Percentiles rank a stretch among this genome's conserved stretches.
Conservation (phyloP, 2,329 filamentous ascomycete species). For the Trichoderma lentiforme region DNA sequence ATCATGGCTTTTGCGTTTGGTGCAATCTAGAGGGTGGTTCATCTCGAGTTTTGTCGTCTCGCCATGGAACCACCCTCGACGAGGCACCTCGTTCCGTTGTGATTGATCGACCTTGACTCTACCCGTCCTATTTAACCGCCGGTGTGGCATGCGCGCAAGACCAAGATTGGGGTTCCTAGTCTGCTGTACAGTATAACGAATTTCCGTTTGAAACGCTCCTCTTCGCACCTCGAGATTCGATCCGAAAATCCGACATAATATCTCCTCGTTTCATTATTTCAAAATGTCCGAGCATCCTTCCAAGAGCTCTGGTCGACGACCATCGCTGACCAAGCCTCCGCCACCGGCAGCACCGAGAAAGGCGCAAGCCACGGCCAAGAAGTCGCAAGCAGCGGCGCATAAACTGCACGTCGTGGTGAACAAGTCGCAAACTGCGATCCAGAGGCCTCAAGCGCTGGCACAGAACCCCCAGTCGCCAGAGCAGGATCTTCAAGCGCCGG, state of each 20-base stretch:
- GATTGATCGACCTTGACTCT: not conserved
- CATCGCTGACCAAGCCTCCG: constrained; percentile 16
- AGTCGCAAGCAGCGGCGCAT: not conserved
- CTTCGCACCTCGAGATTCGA: not conserved
- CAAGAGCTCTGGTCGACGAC: constrained; percentile 22
- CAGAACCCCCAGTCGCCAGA: not conserved
- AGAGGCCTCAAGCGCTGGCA: not conserved
- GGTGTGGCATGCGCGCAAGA: not conserved
- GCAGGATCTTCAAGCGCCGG: not conserved
- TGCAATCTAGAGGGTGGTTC: constrained; percentile 55
- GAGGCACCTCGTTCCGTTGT: constrained; percentile 30
- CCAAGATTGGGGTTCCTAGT: not conserved
- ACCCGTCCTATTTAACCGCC: constrained; percentile 5
- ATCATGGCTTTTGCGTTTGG: constrained; percentile 35
- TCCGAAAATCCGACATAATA: not conserved
- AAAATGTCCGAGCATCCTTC: constrained; percentile 25
- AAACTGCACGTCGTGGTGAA: not conserved
- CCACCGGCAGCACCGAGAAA: not conserved
- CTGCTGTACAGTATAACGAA: not conserved
- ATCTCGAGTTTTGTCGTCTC: constrained; percentile 37
- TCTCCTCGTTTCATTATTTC: not conserved
- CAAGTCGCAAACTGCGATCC: not conserved
- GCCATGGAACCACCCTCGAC: constrained; percentile 57
- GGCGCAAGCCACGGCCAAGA: not conserved
- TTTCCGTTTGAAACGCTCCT: not conserved